Evolutionary conservation across 2,329 filamentous ascomycete species (phyloP), one percentile per base, ranked within the genome.

Genomic region (Colletotrichum cereale): DNA sequence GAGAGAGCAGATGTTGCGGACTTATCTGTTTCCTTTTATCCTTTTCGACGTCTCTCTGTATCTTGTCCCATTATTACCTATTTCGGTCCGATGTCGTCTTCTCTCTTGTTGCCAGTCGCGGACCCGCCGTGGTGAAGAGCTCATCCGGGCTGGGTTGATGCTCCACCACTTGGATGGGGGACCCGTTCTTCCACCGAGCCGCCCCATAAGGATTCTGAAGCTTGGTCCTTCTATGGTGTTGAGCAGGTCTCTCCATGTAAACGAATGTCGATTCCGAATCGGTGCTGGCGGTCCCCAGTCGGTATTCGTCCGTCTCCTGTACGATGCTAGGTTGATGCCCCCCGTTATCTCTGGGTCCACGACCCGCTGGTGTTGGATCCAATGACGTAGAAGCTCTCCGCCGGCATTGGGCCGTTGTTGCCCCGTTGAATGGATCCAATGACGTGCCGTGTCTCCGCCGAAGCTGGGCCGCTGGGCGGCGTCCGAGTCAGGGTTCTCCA

Each of bases 391-490:
- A 72, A 44, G 36, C 64, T 68, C 65, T 72, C 69, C 69, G 69
- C 69, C 69, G 44, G 38, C 40, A 53, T 29, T 72, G 65, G 58
- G 65, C 65, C 68, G 68, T 42, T 68, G 44, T 58, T 71, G 64
- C 68, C 64, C 68, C 68, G 64, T 31, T 12, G 14, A n/a, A 67
- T 67, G 68, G 68, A 53, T 26, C 68, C 68, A 52, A 68, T 71
- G 68, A 71, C 68, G 68, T 71, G 68, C 68, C 65, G 65, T 58
- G 65, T 58, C 68, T 71, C 68, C 68, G 68, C 68, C 68, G 68
- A 61, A 24, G 57, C 56, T 68, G 65, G 47, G 65, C 65, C 65
- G 58, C 60, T 64, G 69, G 65, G 31, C 38, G 26, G 34, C 38
- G 69, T 60, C 65, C 69, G 69, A 72, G 69, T 72, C 69, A 72